Evolutionary conservation across 805 yeast genomes (phyloP).

Genomic region (Saccharomycopsis sp.): DNA sequence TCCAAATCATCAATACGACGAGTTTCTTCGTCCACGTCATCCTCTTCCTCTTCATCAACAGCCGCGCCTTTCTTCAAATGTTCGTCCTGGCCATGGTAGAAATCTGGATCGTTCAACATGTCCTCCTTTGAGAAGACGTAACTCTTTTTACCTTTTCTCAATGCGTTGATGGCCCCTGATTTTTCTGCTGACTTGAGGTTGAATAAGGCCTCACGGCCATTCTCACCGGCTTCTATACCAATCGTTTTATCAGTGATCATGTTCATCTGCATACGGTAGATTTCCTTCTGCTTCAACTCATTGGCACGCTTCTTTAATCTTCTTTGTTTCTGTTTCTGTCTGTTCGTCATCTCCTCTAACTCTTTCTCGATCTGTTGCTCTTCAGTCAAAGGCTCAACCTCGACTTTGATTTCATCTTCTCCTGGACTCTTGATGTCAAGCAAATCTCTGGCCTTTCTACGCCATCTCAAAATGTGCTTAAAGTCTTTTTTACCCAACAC

Average conservation of each 20-base stretch:
- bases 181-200: conserved; percentile 80
- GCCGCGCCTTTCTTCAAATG: conserved; percentile 23
- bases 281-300: conserved; percentile 80
- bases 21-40: conserved; percentile 29
- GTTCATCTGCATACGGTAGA: conserved; percentile 88
- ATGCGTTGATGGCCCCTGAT: conserved; percentile 69
- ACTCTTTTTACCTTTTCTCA: conserved; percentile 70
- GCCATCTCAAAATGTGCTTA: conserved; percentile 76
- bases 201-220: conserved; percentile 69
- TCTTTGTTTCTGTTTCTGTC: conserved; percentile 59
- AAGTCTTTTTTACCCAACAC: conserved; percentile 94
- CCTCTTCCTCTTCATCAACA: conserved; percentile 28
- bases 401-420: conserved; percentile 45
- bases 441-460: conserved; percentile 74
- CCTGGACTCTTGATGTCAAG: conserved; percentile 57
- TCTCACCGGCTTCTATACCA: conserved; percentile 84
- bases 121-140: conserved; percentile 55
- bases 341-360: conserved; percentile 62
- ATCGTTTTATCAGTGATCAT: conserved; percentile 90
- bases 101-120: conserved; percentile 47
- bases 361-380: conserved; percentile 88
- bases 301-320: conserved; percentile 79
- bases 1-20: conserved; percentile 68
- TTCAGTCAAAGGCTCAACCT: conserved; percentile 69
- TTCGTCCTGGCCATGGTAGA: conserved; percentile 43